Evolutionary conservation across 2,329 filamentous ascomycete species (phyloP), one percentile per base, ranked within the genome.

Genomic region (Penicillium sp.): DNA sequence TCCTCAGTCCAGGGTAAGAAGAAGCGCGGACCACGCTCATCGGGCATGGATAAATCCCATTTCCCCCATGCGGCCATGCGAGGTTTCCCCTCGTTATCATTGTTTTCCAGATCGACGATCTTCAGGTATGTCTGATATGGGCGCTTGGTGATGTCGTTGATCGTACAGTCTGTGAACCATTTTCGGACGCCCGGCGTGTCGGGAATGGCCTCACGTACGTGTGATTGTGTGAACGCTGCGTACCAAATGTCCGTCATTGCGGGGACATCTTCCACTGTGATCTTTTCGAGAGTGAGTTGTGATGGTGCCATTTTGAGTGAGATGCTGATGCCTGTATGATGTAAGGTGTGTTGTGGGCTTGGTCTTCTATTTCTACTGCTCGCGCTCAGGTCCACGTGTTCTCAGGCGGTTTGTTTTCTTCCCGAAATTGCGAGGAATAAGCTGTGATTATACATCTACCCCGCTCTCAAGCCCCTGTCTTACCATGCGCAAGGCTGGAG

Each of bases 11-110:
- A 73, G 26, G 68, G 60, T 24, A 44, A 3, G 6, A 69, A 67
- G 51, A 64, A 72, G 9, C 70, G 67, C 29, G 27, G 37, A 4
- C 68, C 70, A 13, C 70, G 64, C 31, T 69, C 60, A 9, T 68
- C 46, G 13, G 60, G 52, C 56, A 59, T 64, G 24, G 64, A 51
- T 16, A 66, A 29, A 44, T 71, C 68, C 70, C 70, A 73, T 58
- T 71, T 71, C 16, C 61, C 70, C 35, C 65, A 73, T 13, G 70
- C 67, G 37, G 62, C 56, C 19, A 72, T 55, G 21, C 63, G 62
- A 13, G 53, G 16, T 21, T 43, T 58, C 8, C 62, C 60, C 0
- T 59, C 45, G 3, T 44, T 43, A 9, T 62, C 59, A 5, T 46
- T 49, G 0, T 49, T 31, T 3, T 45, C 27, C 1, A 63, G 52